Evolutionary conservation across 2,329 filamentous ascomycete species (phyloP).

Genomic region (Fusarium albosuccineum): DNA sequence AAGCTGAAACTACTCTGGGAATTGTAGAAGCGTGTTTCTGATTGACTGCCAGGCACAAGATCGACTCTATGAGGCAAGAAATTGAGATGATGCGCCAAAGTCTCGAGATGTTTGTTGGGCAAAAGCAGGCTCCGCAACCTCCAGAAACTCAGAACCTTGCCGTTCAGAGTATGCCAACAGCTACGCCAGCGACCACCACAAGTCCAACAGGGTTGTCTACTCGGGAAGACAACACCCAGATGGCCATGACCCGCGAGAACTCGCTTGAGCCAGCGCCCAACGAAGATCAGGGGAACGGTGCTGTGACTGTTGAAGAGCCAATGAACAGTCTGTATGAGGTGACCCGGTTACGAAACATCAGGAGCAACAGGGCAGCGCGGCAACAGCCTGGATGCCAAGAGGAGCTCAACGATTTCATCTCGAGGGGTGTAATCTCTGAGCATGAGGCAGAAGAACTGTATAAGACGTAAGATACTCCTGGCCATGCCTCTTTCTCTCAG

Average conservation of each 20-base stretch:
- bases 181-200: constrained; percentile 12
- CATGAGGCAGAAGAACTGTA: constrained; percentile 32
- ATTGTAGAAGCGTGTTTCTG: no score
- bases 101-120: no score
- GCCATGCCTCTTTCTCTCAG: no score
- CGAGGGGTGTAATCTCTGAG: constrained; percentile 26
- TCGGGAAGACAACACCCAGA: constrained; percentile 33
- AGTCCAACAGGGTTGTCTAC: constrained; percentile 28
- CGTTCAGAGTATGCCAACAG: no score
- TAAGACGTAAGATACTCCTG: neutral
- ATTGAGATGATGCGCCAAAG: no score
- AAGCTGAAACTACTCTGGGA: neutral
- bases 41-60: constrained; percentile 41
- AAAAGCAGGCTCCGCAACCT: no score
- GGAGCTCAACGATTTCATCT: constrained; percentile 34
- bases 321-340: constrained; percentile 36
- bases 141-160: no score
- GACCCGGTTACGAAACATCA: constrained; percentile 30
- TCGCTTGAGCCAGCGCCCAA: constrained; percentile 16
- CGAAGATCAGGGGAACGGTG: constrained; percentile 20
- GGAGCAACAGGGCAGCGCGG: constrained; percentile 32
- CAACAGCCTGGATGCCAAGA: constrained; percentile 21
- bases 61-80: constrained; percentile 36
- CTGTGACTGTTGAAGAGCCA: constrained; percentile 32
- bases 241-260: constrained; percentile 35